Conservation (phyloP, 305 asterid species). For the Fraxinus dipetala region DNA sequence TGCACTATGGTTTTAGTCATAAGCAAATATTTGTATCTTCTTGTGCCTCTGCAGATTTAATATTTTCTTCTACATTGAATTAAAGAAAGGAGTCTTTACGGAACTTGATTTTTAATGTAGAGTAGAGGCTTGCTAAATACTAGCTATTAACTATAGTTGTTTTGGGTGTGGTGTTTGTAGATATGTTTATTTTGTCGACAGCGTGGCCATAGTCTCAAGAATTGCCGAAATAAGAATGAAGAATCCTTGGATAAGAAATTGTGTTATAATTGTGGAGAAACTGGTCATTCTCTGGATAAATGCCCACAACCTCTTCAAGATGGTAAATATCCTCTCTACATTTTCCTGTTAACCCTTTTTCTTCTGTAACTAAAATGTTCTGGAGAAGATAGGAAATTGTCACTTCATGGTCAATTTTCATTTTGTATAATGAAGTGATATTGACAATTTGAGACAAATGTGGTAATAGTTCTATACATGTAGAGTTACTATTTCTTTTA, state of each 20-base stretch:
- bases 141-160: conserved; percentile 10
- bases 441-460: background rate
- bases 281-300: conserved; percentile 64
- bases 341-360: background rate
- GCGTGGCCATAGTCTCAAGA: conserved; percentile 80
- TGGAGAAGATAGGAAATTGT: background rate
- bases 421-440: background rate
- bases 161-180: conserved; percentile 39
- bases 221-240: conserved; percentile 62
- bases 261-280: conserved; percentile 86
- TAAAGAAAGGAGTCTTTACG: background rate
- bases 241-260: conserved; percentile 42
- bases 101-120: background rate
- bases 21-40: background rate
- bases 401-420: background rate
- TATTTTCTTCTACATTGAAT: background rate
- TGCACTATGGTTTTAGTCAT: background rate
- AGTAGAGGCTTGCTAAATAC: background rate
- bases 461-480: background rate
- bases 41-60: background rate
- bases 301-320: conserved; percentile 79
- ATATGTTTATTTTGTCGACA: conserved; percentile 69
- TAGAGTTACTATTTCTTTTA: background rate
- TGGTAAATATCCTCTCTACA: conserved; percentile 40
- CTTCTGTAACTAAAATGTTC: background rate